Percentiles rank a stretch among this genome's conserved stretches.
Conservation (phyloP, 2,329 filamentous ascomycete genomes). For the Aureobasidium sp. region DNA sequence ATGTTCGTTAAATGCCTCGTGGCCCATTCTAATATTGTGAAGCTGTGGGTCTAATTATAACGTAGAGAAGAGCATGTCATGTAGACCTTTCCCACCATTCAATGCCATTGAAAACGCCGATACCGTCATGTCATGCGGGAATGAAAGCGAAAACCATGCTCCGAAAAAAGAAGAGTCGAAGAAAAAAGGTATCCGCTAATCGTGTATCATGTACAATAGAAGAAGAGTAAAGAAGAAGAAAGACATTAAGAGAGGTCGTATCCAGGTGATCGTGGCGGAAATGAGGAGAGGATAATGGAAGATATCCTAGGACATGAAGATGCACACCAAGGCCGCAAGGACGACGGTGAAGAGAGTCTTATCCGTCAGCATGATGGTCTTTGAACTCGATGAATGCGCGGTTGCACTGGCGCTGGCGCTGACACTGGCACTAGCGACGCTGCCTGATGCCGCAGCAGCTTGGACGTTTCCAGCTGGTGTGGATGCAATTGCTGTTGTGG, state of each 20-base stretch:
- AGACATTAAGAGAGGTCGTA: background rate
- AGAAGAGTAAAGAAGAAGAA: background rate
- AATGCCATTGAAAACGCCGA: background rate
- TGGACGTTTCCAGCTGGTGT: background rate
- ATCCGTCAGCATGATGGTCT: conserved; percentile 3
- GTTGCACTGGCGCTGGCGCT: background rate
- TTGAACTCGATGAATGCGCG: background rate
- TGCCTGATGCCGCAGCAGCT: conserved; percentile 4
- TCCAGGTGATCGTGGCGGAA: background rate
- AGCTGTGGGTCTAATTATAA: conserved; percentile 1
- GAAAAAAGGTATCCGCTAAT: background rate
- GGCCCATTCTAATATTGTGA: background rate
- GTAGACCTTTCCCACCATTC: background rate
- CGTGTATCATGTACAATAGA: conserved; percentile 3
- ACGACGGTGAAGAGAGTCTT: background rate
- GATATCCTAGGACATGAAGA: conserved; percentile 9
- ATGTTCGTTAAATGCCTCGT: background rate
- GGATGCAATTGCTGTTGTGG: background rate
- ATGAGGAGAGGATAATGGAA: background rate
- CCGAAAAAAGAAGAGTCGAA: background rate
- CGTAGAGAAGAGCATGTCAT: background rate
- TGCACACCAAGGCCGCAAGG: background rate
- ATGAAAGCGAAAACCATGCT: background rate
- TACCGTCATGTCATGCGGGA: background rate
- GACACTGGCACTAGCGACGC: background rate